phyloP scores from a whole-genome alignment of 495 filamentous ascomycete genomes.

The Lindgomyces ingoldianus region DNA sequence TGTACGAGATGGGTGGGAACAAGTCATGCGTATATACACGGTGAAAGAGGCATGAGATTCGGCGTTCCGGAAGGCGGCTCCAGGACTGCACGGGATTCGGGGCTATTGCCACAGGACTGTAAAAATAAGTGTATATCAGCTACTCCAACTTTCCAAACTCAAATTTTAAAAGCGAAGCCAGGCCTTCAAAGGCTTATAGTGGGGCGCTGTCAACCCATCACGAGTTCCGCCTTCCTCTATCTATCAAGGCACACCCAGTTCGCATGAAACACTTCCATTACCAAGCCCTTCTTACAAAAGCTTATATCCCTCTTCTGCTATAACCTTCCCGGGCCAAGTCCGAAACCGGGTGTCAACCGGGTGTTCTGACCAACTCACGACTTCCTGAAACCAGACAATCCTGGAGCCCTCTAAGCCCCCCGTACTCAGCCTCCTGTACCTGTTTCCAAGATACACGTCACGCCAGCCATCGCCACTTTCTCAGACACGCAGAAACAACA shows the following conservation, averaged over 20 bases:
- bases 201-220: neutral
- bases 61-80: neutral
- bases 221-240: too few relatives aligned
- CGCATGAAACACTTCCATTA: too few relatives aligned
- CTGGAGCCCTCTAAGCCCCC: neutral
- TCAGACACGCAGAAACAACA: neutral
- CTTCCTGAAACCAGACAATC: too few relatives aligned
- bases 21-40: neutral
- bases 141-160: neutral
- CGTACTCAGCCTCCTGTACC: neutral
- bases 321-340: too few relatives aligned
- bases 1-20: neutral
- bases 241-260: too few relatives aligned
- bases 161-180: neutral
- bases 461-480: neutral
- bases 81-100: neutral
- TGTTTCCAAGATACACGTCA: neutral
- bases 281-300: too few relatives aligned
- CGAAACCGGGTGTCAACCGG: too few relatives aligned
- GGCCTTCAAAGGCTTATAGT: neutral
- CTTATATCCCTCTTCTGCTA: too few relatives aligned
- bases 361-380: too few relatives aligned
- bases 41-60: neutral
- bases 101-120: neutral
- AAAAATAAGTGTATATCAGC: conserved; percentile 5